Conservation (phyloP, 805 yeast genomes). For the Kazachstania taianensis region DNA sequence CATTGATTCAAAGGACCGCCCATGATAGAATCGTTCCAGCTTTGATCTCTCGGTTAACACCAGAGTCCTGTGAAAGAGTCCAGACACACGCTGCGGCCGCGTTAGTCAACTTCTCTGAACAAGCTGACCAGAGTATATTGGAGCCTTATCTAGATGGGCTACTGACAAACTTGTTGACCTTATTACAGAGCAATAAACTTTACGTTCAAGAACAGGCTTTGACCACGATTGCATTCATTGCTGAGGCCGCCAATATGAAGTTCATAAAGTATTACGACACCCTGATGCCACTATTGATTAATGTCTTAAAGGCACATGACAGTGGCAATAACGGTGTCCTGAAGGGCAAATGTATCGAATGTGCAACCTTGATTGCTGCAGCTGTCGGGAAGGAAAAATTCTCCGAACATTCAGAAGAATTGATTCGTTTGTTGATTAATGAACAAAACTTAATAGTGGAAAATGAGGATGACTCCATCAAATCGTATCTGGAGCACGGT, state of each 20-base stretch:
- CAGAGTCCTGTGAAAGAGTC: slow-evolving; percentile 74
- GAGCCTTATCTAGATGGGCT: slow-evolving; percentile 89
- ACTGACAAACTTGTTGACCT: slow-evolving; percentile 58
- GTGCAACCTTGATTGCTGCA: slow-evolving; percentile 84
- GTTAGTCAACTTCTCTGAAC: slow-evolving; percentile 87
- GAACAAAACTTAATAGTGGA: slow-evolving; percentile 53
- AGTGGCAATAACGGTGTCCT: slow-evolving; percentile 69
- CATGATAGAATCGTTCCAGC: slow-evolving; percentile 81
- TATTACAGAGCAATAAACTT: slow-evolving; percentile 76
- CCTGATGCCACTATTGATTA: slow-evolving; percentile 77
- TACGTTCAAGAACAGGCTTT: slow-evolving; percentile 96
- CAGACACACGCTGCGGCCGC: slow-evolving; percentile 99
- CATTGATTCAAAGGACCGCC: slow-evolving; percentile 69
- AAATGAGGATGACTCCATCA: slow-evolving; percentile 72
- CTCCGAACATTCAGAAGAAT: slow-evolving; percentile 58
- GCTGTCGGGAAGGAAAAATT: slow-evolving; percentile 94
- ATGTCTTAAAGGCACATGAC: slow-evolving; percentile 68
- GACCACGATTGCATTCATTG: slow-evolving; percentile 93
- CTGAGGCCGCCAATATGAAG: slow-evolving; percentile 87
- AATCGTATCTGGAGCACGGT: slow-evolving; percentile 79
- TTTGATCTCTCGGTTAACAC: slow-evolving; percentile 67
- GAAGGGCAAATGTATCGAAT: slow-evolving; percentile 91
- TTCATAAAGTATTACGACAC: slow-evolving; percentile 90
- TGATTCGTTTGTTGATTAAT: slow-evolving; percentile 58
- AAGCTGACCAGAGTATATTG: slow-evolving; percentile 73